Conservation (phyloP, 169 alveolate genomes). For the Plasmodium gallinaceum region DNA sequence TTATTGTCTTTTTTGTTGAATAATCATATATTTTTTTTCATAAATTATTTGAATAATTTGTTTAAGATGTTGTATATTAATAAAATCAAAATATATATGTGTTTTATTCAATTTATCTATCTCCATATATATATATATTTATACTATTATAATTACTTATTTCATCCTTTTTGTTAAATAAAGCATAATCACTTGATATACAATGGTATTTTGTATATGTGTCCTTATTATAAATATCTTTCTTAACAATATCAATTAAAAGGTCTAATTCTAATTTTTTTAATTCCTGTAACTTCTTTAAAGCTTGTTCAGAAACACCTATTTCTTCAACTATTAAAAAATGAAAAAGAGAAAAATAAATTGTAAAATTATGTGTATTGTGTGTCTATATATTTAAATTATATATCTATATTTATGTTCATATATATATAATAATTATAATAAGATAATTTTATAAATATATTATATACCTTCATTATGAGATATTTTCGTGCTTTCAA, state of each 20-base stretch:
- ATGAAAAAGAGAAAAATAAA: neutral
- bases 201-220: slow-evolving; percentile 54
- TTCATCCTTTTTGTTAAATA: neutral
- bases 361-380: neutral
- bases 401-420: neutral
- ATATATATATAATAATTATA: neutral
- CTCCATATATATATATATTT: neutral
- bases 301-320: slow-evolving; percentile 66
- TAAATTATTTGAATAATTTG: too few species aligned
- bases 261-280: slow-evolving; percentile 64
- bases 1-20: neutral
- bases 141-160: slow-evolving; percentile 4
- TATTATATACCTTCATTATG: slow-evolving; percentile 30
- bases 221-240: slow-evolving; percentile 28
- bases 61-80: too few species aligned
- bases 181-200: slow-evolving; percentile 61
- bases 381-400: neutral
- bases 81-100: too few species aligned
- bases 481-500: slow-evolving; percentile 18
- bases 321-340: slow-evolving; percentile 13
- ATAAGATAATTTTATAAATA: neutral
- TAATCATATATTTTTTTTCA: neutral
- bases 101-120: neutral
- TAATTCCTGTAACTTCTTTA: slow-evolving; percentile 40
- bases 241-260: slow-evolving; percentile 41